Evolutionary conservation across 805 yeast genomes (phyloP).

Genomic region (Debaryomyces prosopidis): DNA sequence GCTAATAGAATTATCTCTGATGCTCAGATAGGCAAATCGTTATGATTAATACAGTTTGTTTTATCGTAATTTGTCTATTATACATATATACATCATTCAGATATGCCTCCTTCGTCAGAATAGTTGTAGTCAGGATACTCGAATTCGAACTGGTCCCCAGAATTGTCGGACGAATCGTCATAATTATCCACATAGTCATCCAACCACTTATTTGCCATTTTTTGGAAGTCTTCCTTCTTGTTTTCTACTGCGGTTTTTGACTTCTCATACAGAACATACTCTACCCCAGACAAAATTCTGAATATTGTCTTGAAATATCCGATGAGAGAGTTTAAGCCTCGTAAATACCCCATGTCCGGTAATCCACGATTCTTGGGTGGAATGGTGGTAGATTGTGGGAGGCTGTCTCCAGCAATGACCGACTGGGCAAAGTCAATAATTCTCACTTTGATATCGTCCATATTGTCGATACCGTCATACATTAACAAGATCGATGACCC

Average conservation of each 20-base stretch:
- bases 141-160: slow-evolving; percentile 22
- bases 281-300: slow-evolving; percentile 47
- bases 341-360: slow-evolving; percentile 81
- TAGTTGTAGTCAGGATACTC: slow-evolving; percentile 16
- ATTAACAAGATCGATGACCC: slow-evolving; percentile 87
- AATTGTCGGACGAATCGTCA: slow-evolving; percentile 5
- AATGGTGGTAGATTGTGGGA: slow-evolving; percentile 26
- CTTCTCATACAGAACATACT: slow-evolving; percentile 3
- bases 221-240: background rate
- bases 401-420: slow-evolving; percentile 60
- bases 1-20: too few relatives aligned
- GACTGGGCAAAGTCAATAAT: slow-evolving; percentile 96
- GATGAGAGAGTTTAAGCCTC: slow-evolving; percentile 77
- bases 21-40: too few relatives aligned
- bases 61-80: background rate
- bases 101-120: slow-evolving; percentile 23
- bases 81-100: slow-evolving; percentile 13
- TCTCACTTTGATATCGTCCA: slow-evolving; percentile 47
- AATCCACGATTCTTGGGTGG: slow-evolving; percentile 69
- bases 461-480: slow-evolving; percentile 65
- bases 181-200: slow-evolving; percentile 19
- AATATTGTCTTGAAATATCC: slow-evolving; percentile 66
- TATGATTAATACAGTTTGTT: too few relatives aligned
- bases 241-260: background rate
- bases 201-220: slow-evolving; percentile 16